Evolutionary conservation across 108 stramenopile species (phyloP), one percentile per base, ranked within the genome.

Genomic region (Nitzschia inconspicua): DNA sequence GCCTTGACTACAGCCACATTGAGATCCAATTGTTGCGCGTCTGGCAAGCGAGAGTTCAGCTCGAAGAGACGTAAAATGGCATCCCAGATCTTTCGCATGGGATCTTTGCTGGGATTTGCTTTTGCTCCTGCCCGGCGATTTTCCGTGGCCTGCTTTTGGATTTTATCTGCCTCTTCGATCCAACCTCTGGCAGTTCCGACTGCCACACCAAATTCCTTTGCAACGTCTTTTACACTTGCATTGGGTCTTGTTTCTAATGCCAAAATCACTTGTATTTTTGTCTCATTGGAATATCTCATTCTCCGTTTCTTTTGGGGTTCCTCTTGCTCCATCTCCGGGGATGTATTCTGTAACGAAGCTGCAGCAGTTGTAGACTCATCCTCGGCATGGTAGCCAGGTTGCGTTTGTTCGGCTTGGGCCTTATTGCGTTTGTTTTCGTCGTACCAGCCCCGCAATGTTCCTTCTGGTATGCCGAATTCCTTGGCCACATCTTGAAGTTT

Each of bases 191-290:
- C 51, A 0, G 63, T 64, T 36, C 63, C 63, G 4, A 51, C 31
- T 4, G 63, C 63, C n/a, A 64, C 51, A 53, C 43, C 35, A 32
- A 64, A 64, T 27, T 64, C 63, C 16, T 42, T 52, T 26, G 63
- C 63, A 20, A 64, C 42, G n/a, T 64, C 63, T 42, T 64, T 64
- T 29, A 64, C 29, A 5, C 40, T 28, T 8, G 41, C 11, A 14
- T 53, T 34, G 40, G 50, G 40, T 9, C 63, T 49, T 26, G 63
- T 64, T 34, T 64, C 63, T 7, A 64, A 31, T 10, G 63, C 63
- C 8, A 64, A 34, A 53, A 64, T 64, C 29, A 64, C 63, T 64
- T 64, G 63, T 52, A 64, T 64, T 31, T 64, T 64, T 29, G 51
- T 49, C 42, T 64, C 63, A 26, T 64, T 64, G 24, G 63, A 64